These are phyloP conservation scores for Kwoniella sp. DNA, from an alignment of 768 basidiomycete species.

Conservation along the genomic window DNA sequence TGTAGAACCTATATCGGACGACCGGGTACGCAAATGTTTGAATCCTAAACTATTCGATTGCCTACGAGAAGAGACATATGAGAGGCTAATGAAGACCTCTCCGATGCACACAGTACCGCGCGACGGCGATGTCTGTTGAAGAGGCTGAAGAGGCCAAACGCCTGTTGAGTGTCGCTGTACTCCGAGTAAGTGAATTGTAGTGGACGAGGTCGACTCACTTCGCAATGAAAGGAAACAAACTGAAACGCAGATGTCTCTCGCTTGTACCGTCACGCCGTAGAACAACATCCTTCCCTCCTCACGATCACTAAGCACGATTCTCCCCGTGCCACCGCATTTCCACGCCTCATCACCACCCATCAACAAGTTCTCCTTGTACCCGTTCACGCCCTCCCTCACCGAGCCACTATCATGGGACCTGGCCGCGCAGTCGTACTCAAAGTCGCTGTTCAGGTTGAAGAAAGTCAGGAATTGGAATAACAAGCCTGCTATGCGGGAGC, in stretches of 20 bases:
- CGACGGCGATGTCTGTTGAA: constrained; percentile 16
- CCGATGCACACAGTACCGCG: constrained; percentile 10
- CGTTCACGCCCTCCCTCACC: constrained; percentile 16
- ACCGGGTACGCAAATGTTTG: constrained; percentile 1
- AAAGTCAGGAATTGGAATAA: constrained; percentile 20
- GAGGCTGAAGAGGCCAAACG: constrained; percentile 17
- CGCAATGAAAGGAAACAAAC: not conserved
- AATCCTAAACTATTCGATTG: no score
- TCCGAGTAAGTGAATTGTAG: constrained; percentile 2
- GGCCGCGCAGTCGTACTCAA: not conserved
- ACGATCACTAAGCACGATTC: constrained; percentile 7
- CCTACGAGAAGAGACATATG: no score
- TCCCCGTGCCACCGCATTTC: constrained; percentile 14
- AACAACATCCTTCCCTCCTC: constrained; percentile 9
- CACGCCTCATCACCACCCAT: constrained; percentile 5
- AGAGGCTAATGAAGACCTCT: not conserved
- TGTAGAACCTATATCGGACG: constrained; percentile 11
- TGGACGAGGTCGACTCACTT: not conserved
- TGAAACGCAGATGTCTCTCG: no score
- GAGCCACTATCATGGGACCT: constrained; percentile 15
- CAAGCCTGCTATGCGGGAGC: constrained; percentile 19
- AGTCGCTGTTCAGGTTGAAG: constrained; percentile 18
- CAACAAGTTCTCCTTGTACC: constrained; percentile 20
- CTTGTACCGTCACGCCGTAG: not conserved
- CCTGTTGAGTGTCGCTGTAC: constrained; percentile 7